Percentiles rank a stretch among this genome's conserved stretches.
These are phyloP conservation scores for Gynandropsis gynandra DNA, from an alignment of 345 rosid genomes.

Conservation along the genomic window DNA sequence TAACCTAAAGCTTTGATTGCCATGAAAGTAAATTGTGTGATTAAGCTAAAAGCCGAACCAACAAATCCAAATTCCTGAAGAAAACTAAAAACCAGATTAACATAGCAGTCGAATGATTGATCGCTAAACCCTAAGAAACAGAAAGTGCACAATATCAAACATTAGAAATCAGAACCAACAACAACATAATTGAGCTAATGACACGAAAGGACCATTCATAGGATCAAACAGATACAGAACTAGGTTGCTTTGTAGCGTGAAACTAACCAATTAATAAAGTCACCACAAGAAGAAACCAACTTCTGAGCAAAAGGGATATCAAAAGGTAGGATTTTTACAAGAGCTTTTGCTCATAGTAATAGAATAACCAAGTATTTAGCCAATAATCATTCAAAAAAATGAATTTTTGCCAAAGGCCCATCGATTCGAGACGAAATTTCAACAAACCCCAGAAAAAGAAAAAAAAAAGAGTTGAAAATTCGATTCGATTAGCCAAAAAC, in stretches of 20 bases:
- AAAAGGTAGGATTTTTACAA: constrained; percentile 7
- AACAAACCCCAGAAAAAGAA: too few species aligned
- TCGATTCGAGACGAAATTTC: too few species aligned
- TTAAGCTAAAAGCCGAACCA: too few species aligned
- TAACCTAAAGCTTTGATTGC: too few species aligned
- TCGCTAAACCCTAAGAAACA: background rate
- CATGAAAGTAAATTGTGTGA: too few species aligned
- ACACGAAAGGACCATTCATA: background rate
- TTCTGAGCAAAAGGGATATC: constrained; percentile 6
- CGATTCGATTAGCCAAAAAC: background rate
- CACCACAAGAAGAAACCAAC: too few species aligned
- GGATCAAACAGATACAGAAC: constrained; percentile 4
- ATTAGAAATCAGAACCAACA: constrained; percentile 1
- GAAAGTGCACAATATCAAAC: background rate
- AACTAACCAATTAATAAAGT: constrained; percentile 10
- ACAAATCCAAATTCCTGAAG: too few species aligned
- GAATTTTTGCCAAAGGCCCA: too few species aligned
- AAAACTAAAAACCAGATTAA: constrained; percentile 15
- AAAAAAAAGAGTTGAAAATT: too few species aligned
- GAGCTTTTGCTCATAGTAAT: constrained; percentile 6
- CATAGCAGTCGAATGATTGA: constrained; percentile 1
- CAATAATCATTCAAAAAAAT: background rate
- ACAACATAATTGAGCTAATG: constrained; percentile 7
- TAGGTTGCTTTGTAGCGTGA: constrained; percentile 4
- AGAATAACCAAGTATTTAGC: background rate